phyloP scores from a whole-genome alignment of 73 alveolate species.

The Stentor coeruleus region DNA sequence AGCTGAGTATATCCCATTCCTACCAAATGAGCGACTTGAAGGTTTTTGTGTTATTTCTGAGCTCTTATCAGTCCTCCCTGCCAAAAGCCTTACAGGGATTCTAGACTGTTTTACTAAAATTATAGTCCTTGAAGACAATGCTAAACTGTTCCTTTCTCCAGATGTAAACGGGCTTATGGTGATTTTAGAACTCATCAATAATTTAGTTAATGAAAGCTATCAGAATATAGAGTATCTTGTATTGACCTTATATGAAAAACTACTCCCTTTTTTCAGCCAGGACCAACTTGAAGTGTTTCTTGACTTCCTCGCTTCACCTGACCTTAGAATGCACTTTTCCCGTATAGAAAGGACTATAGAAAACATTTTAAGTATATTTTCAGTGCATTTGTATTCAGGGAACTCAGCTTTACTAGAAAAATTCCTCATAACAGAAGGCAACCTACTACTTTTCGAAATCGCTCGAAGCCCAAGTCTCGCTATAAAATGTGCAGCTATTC shows the following conservation, averaged over 20 bases:
- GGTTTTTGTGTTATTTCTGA: background rate
- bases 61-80: background rate
- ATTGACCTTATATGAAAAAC: background rate
- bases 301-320: background rate
- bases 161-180: background rate
- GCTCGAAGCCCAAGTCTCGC: background rate
- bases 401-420: conserved; percentile 7
- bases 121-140: conserved; percentile 1
- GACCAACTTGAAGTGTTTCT: conserved; percentile 6
- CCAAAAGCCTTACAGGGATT: background rate
- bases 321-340: background rate
- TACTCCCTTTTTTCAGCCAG: background rate
- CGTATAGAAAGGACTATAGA: background rate
- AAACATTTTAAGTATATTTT: background rate
- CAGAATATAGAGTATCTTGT: background rate
- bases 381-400: background rate
- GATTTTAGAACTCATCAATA: background rate
- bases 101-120: background rate
- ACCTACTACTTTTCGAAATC: background rate
- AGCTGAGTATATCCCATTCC: background rate
- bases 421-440: background rate
- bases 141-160: background rate
- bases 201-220: background rate
- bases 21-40: background rate
- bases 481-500: conserved; percentile 12